Percentiles rank a stretch among this genome's conserved stretches.
Evolutionary conservation across 2,329 filamentous ascomycete genomes (phyloP).

Genomic region (Cephalotrichum gorgonifer): DNA sequence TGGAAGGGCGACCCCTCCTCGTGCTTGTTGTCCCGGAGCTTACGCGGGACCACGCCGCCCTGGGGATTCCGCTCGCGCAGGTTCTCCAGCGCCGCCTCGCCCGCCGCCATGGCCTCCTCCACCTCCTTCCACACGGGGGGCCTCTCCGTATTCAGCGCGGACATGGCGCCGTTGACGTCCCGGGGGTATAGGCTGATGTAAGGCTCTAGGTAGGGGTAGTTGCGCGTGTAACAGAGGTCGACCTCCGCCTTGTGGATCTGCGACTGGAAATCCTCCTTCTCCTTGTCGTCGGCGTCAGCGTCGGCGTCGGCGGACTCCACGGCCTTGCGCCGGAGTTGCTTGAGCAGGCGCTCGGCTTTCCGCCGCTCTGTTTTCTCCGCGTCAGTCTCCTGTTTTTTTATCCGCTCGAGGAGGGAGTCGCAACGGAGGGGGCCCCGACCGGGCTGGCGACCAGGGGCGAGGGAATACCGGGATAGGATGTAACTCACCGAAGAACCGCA

Average conservation of each 20-base stretch:
- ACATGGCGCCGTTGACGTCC: conserved; percentile 25
- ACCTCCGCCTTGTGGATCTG: conserved; percentile 61
- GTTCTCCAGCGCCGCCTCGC: conserved; percentile 36
- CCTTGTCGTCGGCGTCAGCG: conserved; percentile 37
- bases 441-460: neutral
- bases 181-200: conserved; percentile 57
- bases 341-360: conserved; percentile 58
- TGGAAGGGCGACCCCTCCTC: neutral
- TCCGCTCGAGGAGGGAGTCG: too few species aligned
- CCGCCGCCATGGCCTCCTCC: conserved; percentile 52
- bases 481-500: conserved; percentile 71
- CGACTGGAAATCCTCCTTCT: conserved; percentile 37
- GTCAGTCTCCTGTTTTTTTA: too few species aligned
- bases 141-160: conserved; percentile 33
- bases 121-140: conserved; percentile 59
- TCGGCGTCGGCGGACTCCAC: conserved; percentile 37
- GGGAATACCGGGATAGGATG: too few species aligned
- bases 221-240: conserved; percentile 65
- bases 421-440: too few species aligned
- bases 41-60: conserved; percentile 1
- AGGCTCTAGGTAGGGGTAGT: conserved; percentile 58
- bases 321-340: conserved; percentile 51
- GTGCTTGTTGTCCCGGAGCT: neutral
- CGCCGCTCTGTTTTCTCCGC: conserved; percentile 54
- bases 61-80: conserved; percentile 38